Evolutionary conservation across 2,329 filamentous ascomycete species (phyloP).

Genomic region (Arthrobotrys musiformis): DNA sequence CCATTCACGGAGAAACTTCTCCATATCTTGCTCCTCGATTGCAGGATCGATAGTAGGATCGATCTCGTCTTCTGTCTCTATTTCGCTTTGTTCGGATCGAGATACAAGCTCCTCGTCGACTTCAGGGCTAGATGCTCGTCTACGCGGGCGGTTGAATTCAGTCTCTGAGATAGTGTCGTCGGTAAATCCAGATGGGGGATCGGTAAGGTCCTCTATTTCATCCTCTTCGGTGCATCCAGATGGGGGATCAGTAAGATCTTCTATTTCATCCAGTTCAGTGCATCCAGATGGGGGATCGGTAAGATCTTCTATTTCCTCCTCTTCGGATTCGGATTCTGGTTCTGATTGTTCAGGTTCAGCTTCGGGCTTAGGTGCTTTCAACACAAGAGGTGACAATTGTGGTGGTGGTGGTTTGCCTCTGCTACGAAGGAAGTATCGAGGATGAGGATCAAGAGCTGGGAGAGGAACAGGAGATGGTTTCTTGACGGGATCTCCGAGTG

Average conservation of each 20-base stretch:
- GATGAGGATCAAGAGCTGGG: background rate
- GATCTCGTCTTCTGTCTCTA: background rate
- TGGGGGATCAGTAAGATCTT: too few relatives aligned
- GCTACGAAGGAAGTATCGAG: conserved; percentile 27
- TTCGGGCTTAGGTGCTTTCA: background rate
- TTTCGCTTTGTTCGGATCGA: background rate
- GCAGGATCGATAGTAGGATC: background rate
- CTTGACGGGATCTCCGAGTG: conserved; percentile 8
- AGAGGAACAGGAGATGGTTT: background rate
- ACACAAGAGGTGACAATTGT: background rate
- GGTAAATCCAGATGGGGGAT: background rate
- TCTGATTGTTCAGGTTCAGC: background rate
- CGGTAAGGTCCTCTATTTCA: background rate
- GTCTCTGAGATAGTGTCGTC: background rate
- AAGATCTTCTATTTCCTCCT: background rate
- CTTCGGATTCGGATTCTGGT: background rate
- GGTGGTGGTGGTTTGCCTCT: background rate
- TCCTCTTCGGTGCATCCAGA: too few relatives aligned
- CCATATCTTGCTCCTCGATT: conserved; percentile 70
- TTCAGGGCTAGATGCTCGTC: too few relatives aligned
- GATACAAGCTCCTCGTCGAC: background rate
- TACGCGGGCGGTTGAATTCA: background rate
- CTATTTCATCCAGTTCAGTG: background rate
- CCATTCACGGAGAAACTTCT: conserved; percentile 93
- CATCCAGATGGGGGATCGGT: too few relatives aligned